phyloP scores from a whole-genome alignment of 2,329 filamentous ascomycete genomes.

The Mycosphaerella arachidis region DNA sequence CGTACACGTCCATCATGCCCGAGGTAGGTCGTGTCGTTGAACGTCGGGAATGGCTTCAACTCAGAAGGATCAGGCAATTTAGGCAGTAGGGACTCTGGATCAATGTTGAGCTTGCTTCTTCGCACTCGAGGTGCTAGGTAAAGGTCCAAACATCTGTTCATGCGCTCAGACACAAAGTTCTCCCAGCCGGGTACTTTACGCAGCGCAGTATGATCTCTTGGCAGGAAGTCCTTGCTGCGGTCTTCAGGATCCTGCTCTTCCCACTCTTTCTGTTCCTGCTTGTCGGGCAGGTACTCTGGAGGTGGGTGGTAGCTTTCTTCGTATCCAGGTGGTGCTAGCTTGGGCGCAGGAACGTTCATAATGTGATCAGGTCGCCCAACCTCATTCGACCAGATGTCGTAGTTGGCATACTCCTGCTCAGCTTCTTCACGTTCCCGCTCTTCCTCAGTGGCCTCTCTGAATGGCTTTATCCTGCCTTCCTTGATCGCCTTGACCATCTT shows the following conservation, averaged over 20 bases:
- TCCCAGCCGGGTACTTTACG: conserved; percentile 91
- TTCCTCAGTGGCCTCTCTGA: conserved; percentile 70
- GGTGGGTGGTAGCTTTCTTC: conserved; percentile 97
- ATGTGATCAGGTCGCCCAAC: conserved; percentile 73
- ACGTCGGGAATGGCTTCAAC: conserved; percentile 88
- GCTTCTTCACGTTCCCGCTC: conserved; percentile 54
- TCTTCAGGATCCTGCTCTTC: conserved; percentile 84
- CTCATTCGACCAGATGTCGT: conserved; percentile 95
- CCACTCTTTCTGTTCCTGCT: conserved; percentile 80
- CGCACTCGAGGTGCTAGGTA: conserved; percentile 90
- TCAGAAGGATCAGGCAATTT: conserved; percentile 92
- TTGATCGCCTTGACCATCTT: conserved; percentile 95
- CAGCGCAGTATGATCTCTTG: conserved; percentile 74
- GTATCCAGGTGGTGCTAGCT: conserved; percentile 86
- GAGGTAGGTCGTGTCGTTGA: conserved; percentile 78
- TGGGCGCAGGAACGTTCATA: conserved; percentile 94
- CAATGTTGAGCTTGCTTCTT: conserved; percentile 93
- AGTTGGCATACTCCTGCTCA: conserved; percentile 66
- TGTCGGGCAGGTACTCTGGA: conserved; percentile 83
- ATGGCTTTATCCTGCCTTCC: conserved; percentile 89
- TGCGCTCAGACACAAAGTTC: conserved; percentile 87
- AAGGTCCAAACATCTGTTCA: conserved; percentile 89
- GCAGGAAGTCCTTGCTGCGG: conserved; percentile 80
- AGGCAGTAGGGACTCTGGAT: conserved; percentile 84
- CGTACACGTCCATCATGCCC: conserved; percentile 87